phyloP scores from a whole-genome alignment of 768 basidiomycete genomes.

The Naematelia encephala region DNA sequence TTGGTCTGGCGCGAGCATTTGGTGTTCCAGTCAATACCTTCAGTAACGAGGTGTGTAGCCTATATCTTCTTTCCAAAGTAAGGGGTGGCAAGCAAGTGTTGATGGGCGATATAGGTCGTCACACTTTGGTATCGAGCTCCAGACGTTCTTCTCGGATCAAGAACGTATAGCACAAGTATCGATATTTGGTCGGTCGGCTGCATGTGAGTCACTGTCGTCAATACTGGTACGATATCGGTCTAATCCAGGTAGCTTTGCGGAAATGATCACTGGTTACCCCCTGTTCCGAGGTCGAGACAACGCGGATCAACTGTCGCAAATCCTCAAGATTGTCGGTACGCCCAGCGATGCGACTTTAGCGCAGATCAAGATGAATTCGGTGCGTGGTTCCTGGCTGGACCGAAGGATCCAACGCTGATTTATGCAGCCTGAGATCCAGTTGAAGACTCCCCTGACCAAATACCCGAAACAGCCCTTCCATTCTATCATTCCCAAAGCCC shows the following conservation, averaged over 20 bases:
- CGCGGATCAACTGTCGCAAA: conserved; percentile 94
- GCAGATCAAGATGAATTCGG: conserved; percentile 86
- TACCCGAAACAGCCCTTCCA: conserved; percentile 49
- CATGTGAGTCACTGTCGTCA: conserved; percentile 56
- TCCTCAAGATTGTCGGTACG: conserved; percentile 95
- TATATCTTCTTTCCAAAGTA: neutral
- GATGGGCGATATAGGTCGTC: conserved; percentile 61
- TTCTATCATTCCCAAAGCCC: conserved; percentile 45
- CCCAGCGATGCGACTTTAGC: conserved; percentile 81
- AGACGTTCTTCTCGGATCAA: conserved; percentile 91
- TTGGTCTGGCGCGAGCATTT: conserved; percentile 93
- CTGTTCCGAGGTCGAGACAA: conserved; percentile 96
- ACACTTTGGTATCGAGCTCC: conserved; percentile 99
- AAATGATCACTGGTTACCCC: conserved; percentile 97
- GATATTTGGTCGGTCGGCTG: conserved; percentile 99
- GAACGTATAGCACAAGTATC: conserved; percentile 96
- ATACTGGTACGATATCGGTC: neutral
- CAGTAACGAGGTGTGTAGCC: conserved; percentile 69
- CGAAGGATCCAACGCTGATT: conserved; percentile 2
- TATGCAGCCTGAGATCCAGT: conserved; percentile 41
- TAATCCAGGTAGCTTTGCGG: conserved; percentile 66
- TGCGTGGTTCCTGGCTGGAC: conserved; percentile 53
- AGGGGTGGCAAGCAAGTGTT: conserved; percentile 1
- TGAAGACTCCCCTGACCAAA: conserved; percentile 39
- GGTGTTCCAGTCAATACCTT: conserved; percentile 99